These are phyloP conservation scores for Chalciporus piperatus DNA, from an alignment of 768 basidiomycete genomes.

Conservation along the genomic window DNA sequence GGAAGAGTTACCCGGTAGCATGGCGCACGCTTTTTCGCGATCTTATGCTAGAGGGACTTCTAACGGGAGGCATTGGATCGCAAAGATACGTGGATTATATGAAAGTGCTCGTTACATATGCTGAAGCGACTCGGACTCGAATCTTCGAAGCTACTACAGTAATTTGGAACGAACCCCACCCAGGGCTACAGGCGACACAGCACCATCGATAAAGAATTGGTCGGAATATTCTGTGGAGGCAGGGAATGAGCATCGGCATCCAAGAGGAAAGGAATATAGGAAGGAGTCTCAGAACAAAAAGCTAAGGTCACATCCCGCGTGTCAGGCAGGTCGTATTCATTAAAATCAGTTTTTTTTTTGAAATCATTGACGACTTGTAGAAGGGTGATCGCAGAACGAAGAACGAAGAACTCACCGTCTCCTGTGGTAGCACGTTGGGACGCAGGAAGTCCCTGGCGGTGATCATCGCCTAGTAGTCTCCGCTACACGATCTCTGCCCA, in stretches of 20 bases:
- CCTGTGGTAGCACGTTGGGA: not conserved
- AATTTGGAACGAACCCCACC: not conserved
- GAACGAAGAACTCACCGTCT: not conserved
- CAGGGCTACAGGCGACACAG: not conserved
- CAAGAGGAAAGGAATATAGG: not conserved
- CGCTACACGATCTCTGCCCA: too few relatives aligned
- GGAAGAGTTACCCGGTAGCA: too few relatives aligned
- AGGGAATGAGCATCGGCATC: not conserved
- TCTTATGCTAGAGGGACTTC: not conserved
- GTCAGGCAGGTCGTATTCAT: conserved; percentile 30
- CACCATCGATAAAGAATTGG: not conserved
- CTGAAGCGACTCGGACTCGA: not conserved
- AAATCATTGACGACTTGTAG: conserved; percentile 18
- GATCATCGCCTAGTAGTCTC: too few relatives aligned
- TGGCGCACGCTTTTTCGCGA: not conserved
- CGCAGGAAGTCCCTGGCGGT: too few relatives aligned
- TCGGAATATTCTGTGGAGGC: not conserved
- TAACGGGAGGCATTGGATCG: not conserved
- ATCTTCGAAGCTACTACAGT: not conserved
- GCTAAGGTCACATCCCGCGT: conserved; percentile 15
- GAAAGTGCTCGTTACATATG: not conserved
- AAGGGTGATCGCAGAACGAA: not conserved
- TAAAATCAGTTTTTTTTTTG: conserved; percentile 30
- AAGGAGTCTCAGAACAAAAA: conserved; percentile 8
- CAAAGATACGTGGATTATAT: not conserved